Percentiles rank a stretch among this genome's conserved stretches.
phyloP scores from a whole-genome alignment of 129 eudicot genomes.

The carrot (Daucus carota) region DH1_v3.0 NC_030387.2:5670001-5670500 shows the following conservation, averaged over 20 bases:
- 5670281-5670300: slow-evolving; percentile 17
- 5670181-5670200: slow-evolving; percentile 20
- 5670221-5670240: slow-evolving; percentile 48
- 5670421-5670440: neutral
- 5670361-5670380: slow-evolving; percentile 6
- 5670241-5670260: slow-evolving; percentile 79
- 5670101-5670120: slow-evolving; percentile 47
- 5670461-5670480: neutral
- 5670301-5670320: neutral
- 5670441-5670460: neutral
- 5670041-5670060: slow-evolving; percentile 48
- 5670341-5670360: neutral
- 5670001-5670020: neutral
- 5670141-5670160: neutral
- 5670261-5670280: slow-evolving; percentile 20
- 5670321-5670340: neutral
- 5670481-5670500: neutral
- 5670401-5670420: neutral
- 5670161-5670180: slow-evolving; percentile 10
- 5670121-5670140: neutral
- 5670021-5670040: neutral
- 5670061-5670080: slow-evolving; percentile 75
- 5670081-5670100: slow-evolving; percentile 65
- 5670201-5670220: slow-evolving; percentile 89
- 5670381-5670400: neutral